Conservation (phyloP, 2,329 filamentous ascomycete species). For the Neoarthrinium moseri region DNA sequence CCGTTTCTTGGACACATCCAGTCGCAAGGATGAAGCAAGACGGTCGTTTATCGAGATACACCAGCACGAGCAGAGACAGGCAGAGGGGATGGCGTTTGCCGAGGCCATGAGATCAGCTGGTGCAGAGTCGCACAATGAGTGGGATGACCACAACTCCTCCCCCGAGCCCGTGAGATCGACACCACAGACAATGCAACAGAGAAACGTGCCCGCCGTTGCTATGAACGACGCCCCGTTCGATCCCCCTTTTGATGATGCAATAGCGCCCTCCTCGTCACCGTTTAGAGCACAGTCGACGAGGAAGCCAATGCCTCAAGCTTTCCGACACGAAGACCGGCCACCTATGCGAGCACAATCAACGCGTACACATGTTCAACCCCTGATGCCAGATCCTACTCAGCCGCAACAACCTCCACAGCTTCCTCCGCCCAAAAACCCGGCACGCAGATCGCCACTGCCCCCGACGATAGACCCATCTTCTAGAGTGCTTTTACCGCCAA, state of each 20-base stretch:
- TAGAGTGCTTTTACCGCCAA: constrained; percentile 16
- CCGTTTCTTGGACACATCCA: constrained; percentile 32
- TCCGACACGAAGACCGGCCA: constrained; percentile 6
- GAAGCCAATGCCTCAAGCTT: not conserved
- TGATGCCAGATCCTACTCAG: constrained; percentile 2
- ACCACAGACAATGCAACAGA: constrained; percentile 13
- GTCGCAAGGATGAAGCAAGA: constrained; percentile 50
- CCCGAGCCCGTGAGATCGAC: constrained; percentile 23
- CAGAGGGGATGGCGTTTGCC: constrained; percentile 58
- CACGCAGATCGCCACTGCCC: constrained; percentile 16
- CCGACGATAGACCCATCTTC: not conserved
- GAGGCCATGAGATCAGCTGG: constrained; percentile 41
- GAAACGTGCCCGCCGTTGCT: constrained; percentile 12
- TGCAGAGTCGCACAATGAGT: constrained; percentile 28
- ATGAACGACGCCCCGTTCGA: not conserved
- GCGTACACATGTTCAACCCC: constrained; percentile 5
- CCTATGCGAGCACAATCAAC: constrained; percentile 13
- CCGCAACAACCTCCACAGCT: constrained; percentile 17
- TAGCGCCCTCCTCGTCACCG: not conserved
- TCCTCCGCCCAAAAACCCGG: constrained; percentile 15
- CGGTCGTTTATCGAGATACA: constrained; percentile 59
- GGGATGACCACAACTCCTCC: constrained; percentile 27
- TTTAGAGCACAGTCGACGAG: constrained; percentile 10
- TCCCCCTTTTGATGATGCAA: not conserved
- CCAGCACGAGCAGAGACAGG: constrained; percentile 59